Evolutionary conservation across 1,284 basidiomycete species (phyloP).

Genomic region (Ceratobasidium sp.): DNA sequence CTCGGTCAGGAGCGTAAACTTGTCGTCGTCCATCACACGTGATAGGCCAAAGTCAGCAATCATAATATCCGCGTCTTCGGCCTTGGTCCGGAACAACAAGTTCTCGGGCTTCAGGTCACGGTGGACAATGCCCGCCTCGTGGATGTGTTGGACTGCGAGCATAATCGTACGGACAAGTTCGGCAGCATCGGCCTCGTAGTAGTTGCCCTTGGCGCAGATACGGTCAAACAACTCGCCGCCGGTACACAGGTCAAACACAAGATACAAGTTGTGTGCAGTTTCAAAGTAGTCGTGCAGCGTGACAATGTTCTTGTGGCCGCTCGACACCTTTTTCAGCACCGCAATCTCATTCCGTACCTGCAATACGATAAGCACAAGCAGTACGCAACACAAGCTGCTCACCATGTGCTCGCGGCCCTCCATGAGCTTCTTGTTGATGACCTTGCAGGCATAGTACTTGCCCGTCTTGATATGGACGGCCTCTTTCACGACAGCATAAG

Average conservation of each 20-base stretch:
- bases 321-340: slow-evolving; percentile 93
- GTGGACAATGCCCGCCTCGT: slow-evolving; percentile 94
- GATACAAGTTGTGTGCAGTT: slow-evolving; percentile 93
- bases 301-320: slow-evolving; percentile 87
- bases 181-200: slow-evolving; percentile 94
- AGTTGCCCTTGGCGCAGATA: slow-evolving; percentile 97
- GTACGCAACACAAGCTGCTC: slow-evolving; percentile 43
- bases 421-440: slow-evolving; percentile 98
- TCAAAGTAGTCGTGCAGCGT: slow-evolving; percentile 98
- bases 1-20: slow-evolving; percentile 87
- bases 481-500: slow-evolving; percentile 91
- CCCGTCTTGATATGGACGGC: slow-evolving; percentile 92
- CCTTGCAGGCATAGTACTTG: slow-evolving; percentile 87
- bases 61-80: slow-evolving; percentile 93
- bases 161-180: slow-evolving; percentile 87
- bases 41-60: slow-evolving; percentile 97
- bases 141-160: slow-evolving; percentile 89
- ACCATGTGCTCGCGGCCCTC: slow-evolving; percentile 91
- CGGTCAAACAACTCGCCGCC: slow-evolving; percentile 98
- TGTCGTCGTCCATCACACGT: slow-evolving; percentile 88
- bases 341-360: slow-evolving; percentile 97
- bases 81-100: slow-evolving; percentile 88
- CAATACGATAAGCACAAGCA: not conserved
- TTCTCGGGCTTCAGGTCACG: slow-evolving; percentile 98
- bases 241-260: slow-evolving; percentile 96